Evolutionary conservation across 2,329 filamentous ascomycete genomes (phyloP).

Genomic region (Rasamsonia emersonii): DNA sequence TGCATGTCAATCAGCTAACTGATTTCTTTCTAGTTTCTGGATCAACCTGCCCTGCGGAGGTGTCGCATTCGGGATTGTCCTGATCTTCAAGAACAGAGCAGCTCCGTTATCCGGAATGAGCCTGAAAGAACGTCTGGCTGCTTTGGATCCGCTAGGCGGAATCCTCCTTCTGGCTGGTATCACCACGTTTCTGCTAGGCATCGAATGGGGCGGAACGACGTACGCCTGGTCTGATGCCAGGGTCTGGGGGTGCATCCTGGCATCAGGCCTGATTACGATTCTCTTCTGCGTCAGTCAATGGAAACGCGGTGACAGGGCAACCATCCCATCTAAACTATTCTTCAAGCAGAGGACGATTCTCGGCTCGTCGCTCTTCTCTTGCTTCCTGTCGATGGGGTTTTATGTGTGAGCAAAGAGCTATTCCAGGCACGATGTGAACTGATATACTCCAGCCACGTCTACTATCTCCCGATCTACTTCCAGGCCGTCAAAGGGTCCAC

Average conservation of each 20-base stretch:
- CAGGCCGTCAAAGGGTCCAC: constrained; percentile 2
- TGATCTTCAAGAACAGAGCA: too few relatives aligned
- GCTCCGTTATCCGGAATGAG: not conserved
- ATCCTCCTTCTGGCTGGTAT: constrained; percentile 13
- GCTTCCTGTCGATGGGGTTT: constrained; percentile 25
- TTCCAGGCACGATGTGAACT: too few relatives aligned
- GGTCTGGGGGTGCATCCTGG: constrained; percentile 13
- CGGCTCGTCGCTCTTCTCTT: constrained; percentile 20
- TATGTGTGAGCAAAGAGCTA: constrained; percentile 24
- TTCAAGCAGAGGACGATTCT: constrained; percentile 28
- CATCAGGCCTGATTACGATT: constrained; percentile 12
- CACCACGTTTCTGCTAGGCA: constrained; percentile 13
- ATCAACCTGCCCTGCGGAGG: constrained; percentile 25
- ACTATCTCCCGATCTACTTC: constrained; percentile 14
- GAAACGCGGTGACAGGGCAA: constrained; percentile 13
- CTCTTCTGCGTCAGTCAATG: constrained; percentile 11
- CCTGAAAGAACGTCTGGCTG: constrained; percentile 12
- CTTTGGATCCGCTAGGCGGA: constrained; percentile 15
- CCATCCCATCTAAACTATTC: constrained; percentile 27
- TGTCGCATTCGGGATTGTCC: too few relatives aligned
- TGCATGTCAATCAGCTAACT: too few relatives aligned
- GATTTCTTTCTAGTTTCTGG: constrained; percentile 19
- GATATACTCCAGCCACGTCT: too few relatives aligned
- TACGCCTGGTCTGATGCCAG: constrained; percentile 12
- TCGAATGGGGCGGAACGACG: constrained; percentile 18